These are phyloP conservation scores for Colletotrichum sublineola DNA, from an alignment of 2,329 filamentous ascomycete species.

Conservation along the genomic window DNA sequence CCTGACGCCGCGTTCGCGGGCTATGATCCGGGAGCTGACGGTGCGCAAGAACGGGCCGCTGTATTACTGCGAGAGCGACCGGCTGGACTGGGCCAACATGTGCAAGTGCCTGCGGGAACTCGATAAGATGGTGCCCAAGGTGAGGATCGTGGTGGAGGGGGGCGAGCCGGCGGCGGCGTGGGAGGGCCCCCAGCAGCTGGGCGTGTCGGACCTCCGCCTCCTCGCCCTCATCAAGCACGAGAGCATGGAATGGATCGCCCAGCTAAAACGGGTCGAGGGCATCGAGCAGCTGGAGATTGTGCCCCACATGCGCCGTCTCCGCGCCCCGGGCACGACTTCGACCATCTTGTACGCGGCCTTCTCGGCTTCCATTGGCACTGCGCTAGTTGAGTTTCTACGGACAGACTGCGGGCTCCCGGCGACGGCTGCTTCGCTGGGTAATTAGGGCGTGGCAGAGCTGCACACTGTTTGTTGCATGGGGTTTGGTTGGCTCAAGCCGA, in stretches of 20 bases:
- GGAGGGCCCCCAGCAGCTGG: conserved; percentile 62
- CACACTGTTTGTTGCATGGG: no score
- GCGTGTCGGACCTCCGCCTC: conserved; percentile 61
- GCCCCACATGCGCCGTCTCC: conserved; percentile 67
- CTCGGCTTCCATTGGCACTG: conserved; percentile 69
- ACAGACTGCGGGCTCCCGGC: conserved; percentile 44
- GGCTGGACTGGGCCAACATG: conserved; percentile 62
- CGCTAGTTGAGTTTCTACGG: conserved; percentile 66
- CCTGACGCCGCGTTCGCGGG: conserved; percentile 62
- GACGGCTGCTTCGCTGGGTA: neutral
- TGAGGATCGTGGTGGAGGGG: conserved; percentile 67
- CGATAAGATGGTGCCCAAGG: conserved; percentile 55
- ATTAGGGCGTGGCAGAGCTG: no score
- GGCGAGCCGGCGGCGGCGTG: conserved; percentile 66
- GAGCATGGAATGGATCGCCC: conserved; percentile 69
- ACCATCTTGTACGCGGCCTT: conserved; percentile 72
- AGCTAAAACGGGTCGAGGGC: conserved; percentile 64
- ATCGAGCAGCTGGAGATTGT: conserved; percentile 65
- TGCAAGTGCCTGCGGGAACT: conserved; percentile 59
- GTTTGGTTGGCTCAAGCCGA: neutral
- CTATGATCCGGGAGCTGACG: conserved; percentile 62
- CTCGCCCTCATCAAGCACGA: conserved; percentile 60
- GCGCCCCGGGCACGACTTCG: conserved; percentile 63
- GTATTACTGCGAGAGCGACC: conserved; percentile 63
- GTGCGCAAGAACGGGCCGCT: conserved; percentile 69